A percentile compares a stretch with the other conserved stretches of the same genome.
These are phyloP conservation scores for Lactifluus echinatus DNA, from an alignment of 768 basidiomycete species.

Conservation along the genomic window DNA sequence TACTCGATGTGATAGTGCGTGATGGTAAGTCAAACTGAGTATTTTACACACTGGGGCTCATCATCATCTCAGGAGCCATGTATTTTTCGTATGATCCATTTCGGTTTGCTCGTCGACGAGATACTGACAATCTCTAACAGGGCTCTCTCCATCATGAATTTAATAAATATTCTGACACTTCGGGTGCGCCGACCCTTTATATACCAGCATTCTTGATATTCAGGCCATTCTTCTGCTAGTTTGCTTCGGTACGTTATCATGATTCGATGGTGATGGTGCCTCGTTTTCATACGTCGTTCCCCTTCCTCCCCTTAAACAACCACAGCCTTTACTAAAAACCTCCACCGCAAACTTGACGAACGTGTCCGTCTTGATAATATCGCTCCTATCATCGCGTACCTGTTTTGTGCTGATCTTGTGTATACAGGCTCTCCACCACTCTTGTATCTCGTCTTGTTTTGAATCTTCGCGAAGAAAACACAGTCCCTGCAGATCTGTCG, in stretches of 20 bases:
- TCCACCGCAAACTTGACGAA: background rate
- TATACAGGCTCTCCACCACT: too few species aligned
- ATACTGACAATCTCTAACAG: background rate
- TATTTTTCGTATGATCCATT: slow-evolving; percentile 8
- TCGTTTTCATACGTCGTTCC: background rate
- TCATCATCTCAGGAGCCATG: background rate
- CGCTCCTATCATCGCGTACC: too few species aligned
- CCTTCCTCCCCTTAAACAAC: background rate
- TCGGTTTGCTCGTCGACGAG: too few species aligned
- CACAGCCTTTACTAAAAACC: background rate
- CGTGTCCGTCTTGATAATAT: too few species aligned
- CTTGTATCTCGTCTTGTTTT: too few species aligned
- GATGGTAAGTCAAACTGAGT: background rate
- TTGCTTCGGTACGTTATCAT: slow-evolving; percentile 1
- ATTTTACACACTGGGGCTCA: background rate
- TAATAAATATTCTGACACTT: slow-evolving; percentile 5
- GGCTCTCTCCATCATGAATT: slow-evolving; percentile 4
- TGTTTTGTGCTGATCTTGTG: too few species aligned
- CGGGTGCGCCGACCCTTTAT: background rate
- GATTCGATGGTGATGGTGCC: background rate
- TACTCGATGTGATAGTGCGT: too few species aligned
- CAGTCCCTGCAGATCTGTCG: too few species aligned
- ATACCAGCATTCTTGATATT: background rate
- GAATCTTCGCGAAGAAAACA: too few species aligned
- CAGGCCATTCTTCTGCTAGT: background rate